These are phyloP conservation scores for Smallanthus sonchifolius DNA, from an alignment of 129 eudicot species.

Conservation along the genomic window DNA sequence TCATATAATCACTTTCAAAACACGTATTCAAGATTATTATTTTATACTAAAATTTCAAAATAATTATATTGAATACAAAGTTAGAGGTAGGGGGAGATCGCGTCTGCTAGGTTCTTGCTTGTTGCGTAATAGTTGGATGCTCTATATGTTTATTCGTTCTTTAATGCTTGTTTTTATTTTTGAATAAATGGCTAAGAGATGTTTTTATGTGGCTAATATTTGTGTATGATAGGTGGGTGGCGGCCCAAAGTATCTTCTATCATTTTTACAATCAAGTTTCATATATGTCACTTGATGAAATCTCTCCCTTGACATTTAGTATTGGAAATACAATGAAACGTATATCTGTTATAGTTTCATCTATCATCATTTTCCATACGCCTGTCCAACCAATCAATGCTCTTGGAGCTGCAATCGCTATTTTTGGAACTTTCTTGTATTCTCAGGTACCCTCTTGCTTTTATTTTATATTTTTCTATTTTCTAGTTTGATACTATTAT, in stretches of 20 bases:
- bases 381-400: slow-evolving; percentile 45
- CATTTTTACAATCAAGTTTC: slow-evolving; percentile 80
- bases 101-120: not conserved
- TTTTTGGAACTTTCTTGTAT: slow-evolving; percentile 45
- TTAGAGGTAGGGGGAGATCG: not conserved
- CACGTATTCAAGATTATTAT: not conserved
- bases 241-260: slow-evolving; percentile 73
- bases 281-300: slow-evolving; percentile 48
- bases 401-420: slow-evolving; percentile 43
- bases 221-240: slow-evolving; percentile 62
- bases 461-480: not conserved
- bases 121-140: not conserved
- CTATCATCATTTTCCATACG: slow-evolving; percentile 45
- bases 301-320: slow-evolving; percentile 46
- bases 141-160: not conserved
- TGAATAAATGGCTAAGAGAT: slow-evolving; percentile 10
- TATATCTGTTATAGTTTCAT: slow-evolving; percentile 45
- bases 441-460: slow-evolving; percentile 30
- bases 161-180: not conserved
- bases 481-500: not conserved
- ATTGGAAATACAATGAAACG: slow-evolving; percentile 50
- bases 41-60: not conserved
- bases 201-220: slow-evolving; percentile 16
- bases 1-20: not conserved
- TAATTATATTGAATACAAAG: not conserved